Conservation (phyloP, 805 yeast genomes). For the Nakazawaea populi region DNA sequence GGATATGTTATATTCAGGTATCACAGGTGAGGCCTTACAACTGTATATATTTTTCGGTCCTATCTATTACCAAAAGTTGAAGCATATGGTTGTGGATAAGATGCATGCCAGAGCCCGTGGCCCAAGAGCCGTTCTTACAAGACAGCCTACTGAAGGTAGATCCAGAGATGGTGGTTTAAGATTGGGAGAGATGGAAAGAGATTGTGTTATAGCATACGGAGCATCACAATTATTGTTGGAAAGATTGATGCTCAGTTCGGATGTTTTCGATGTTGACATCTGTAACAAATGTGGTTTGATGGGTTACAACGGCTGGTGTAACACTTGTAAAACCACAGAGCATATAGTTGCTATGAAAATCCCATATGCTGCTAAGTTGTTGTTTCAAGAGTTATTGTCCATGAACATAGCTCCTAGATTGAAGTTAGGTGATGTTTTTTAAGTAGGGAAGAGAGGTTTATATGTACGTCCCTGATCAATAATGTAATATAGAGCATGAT, state of each 20-base stretch:
- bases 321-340: conserved; percentile 89
- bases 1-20: conserved; percentile 95
- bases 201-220: conserved; percentile 98
- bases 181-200: conserved; percentile 99
- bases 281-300: conserved; percentile 92
- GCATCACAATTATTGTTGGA: conserved; percentile 93
- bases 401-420: conserved; percentile 98
- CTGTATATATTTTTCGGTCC: conserved; percentile 99
- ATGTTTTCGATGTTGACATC: conserved; percentile 95
- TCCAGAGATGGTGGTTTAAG: conserved; percentile 98
- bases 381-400: conserved; percentile 95
- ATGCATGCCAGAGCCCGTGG: conserved; percentile 99
- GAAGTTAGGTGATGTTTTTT: conserved; percentile 82
- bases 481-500: background rate
- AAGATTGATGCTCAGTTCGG: conserved; percentile 93
- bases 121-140: conserved; percentile 94
- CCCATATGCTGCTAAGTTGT: conserved; percentile 96
- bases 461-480: background rate
- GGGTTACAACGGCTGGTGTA: conserved; percentile 98
- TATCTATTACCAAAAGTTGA: conserved; percentile 93
- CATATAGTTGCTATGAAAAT: conserved; percentile 87
- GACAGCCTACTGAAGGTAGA: conserved; percentile 99
- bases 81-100: conserved; percentile 98
- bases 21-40: conserved; percentile 94
- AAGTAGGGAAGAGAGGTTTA: conserved; percentile 10